phyloP scores from a whole-genome alignment of 306 rosid species.

The Parietaria judaica region DNA sequence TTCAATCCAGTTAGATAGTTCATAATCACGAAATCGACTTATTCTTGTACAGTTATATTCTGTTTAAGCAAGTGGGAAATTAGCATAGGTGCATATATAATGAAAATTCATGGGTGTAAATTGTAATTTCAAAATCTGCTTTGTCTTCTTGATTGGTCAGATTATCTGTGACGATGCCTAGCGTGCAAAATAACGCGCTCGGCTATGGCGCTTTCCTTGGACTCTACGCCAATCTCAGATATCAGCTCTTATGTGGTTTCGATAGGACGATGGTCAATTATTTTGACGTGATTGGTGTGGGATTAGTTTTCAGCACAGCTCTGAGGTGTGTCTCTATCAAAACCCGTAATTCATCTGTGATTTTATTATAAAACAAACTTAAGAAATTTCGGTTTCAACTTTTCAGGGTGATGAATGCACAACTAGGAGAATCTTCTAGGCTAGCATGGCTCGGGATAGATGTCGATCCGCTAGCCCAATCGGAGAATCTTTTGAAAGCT shows the following conservation, averaged over 20 bases:
- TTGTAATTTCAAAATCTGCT: too few relatives aligned
- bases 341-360: background rate
- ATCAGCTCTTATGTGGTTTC: slow-evolving; percentile 86
- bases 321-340: slow-evolving; percentile 43
- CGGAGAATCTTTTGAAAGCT: slow-evolving; percentile 67
- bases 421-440: slow-evolving; percentile 83
- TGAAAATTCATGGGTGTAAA: too few relatives aligned
- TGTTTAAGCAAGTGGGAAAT: too few relatives aligned
- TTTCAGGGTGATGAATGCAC: slow-evolving; percentile 72
- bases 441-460: slow-evolving; percentile 96
- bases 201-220: slow-evolving; percentile 98
- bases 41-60: too few relatives aligned
- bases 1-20: too few relatives aligned
- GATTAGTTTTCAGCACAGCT: slow-evolving; percentile 74
- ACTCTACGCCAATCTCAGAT: slow-evolving; percentile 87
- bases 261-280: slow-evolving; percentile 72
- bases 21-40: too few relatives aligned
- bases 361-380: too few relatives aligned
- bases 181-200: slow-evolving; percentile 69
- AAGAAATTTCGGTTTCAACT: background rate
- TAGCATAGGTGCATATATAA: too few relatives aligned
- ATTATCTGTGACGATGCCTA: slow-evolving; percentile 83
- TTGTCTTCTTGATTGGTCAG: slow-evolving; percentile 29
- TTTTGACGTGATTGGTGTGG: slow-evolving; percentile 95
- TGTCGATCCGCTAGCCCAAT: slow-evolving; percentile 80